Base-by-base conservation (phyloP, 768 basidiomycete species). In the Stropharia rugosoannulata region DNA sequence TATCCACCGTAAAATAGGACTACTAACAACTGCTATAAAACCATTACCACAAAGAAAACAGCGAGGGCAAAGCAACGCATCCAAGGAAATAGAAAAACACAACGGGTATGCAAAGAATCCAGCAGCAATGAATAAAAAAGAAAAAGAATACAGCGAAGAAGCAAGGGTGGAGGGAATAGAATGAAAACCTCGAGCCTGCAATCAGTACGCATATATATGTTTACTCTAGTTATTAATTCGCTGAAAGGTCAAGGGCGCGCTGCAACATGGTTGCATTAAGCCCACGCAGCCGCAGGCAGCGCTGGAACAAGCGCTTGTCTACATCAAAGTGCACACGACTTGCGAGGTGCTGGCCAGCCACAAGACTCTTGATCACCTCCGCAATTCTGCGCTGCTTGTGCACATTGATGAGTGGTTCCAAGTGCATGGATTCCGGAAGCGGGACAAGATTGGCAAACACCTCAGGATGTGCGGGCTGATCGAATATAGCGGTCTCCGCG, bases 351-450 rank as follows among this genome's bases (percentile, higher is more conserved):
- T 93, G 92, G 2, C 90, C 89, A 9, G 87, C 84, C 7, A 93
- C 89, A 52, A 93, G 73, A 6, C 82, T 80, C 68, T 92, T 91
- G 73, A 93, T 89, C 40, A 90, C 86, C 13, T 80, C 81, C 9
- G 92, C 90, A 50, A 91, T 89, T 61, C 87, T 72, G 36, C 92
- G 83, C 66, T 94, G 92, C 70, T 94, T 93, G 70, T 93, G 90
- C 5, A 94, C 87, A 66, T 93, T 94, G 72, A 94, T 90, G 55
- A 94, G 70, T 3, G 92, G 90, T 63, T 93, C 90, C 27, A 94
- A 80, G 58, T 86, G 83, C 77, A 93, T 90, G n/a, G 82, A 80
- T 1, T 83, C 66, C 0, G 91, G 92, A 4, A 93, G 81, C 7
- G 86, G 80, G 3, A 84, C 78, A 5, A 94, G 79, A 11, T 85